Percentiles rank a stretch among this genome's conserved stretches.
phyloP scores from a whole-genome alignment of 441 rosid species.

The Dalechampia spathulata region DNA sequence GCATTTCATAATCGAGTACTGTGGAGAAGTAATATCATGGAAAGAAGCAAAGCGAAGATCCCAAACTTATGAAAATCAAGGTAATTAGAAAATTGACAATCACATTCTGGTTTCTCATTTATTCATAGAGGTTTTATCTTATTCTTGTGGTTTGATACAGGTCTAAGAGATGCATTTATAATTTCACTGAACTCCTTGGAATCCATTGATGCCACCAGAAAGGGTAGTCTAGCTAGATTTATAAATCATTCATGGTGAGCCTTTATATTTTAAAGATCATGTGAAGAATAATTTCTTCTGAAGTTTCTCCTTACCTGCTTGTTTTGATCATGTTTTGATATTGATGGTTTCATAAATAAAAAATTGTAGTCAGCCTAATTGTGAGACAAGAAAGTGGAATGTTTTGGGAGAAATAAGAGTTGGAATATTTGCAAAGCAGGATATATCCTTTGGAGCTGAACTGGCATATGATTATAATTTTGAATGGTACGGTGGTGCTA shows the following conservation, averaged over 20 bases:
- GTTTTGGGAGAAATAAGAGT: slow-evolving; percentile 89
- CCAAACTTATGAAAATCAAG: slow-evolving; percentile 64
- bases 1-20: slow-evolving; percentile 81
- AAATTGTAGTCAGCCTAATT: slow-evolving; percentile 72
- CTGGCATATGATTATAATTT: slow-evolving; percentile 82
- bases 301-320: background rate
- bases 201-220: slow-evolving; percentile 86
- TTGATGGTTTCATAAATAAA: slow-evolving; percentile 12
- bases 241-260: slow-evolving; percentile 96
- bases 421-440: slow-evolving; percentile 89
- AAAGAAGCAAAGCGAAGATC: slow-evolving; percentile 87
- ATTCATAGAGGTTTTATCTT: slow-evolving; percentile 7
- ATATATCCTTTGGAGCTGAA: slow-evolving; percentile 60
- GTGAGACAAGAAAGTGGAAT: slow-evolving; percentile 97
- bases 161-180: slow-evolving; percentile 85
- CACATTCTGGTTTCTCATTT: slow-evolving; percentile 1
- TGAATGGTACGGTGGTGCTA: slow-evolving; percentile 96
- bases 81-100: slow-evolving; percentile 25
- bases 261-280: slow-evolving; percentile 5
- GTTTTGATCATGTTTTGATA: slow-evolving; percentile 8
- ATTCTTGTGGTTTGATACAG: slow-evolving; percentile 33
- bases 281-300: background rate
- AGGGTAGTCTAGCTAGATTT: slow-evolving; percentile 91
- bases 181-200: slow-evolving; percentile 77
- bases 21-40: slow-evolving; percentile 97